Percentiles rank a stretch among this genome's conserved stretches.
Conservation (phyloP, 768 basidiomycete species). For the Phaeotremella skinneri region DNA sequence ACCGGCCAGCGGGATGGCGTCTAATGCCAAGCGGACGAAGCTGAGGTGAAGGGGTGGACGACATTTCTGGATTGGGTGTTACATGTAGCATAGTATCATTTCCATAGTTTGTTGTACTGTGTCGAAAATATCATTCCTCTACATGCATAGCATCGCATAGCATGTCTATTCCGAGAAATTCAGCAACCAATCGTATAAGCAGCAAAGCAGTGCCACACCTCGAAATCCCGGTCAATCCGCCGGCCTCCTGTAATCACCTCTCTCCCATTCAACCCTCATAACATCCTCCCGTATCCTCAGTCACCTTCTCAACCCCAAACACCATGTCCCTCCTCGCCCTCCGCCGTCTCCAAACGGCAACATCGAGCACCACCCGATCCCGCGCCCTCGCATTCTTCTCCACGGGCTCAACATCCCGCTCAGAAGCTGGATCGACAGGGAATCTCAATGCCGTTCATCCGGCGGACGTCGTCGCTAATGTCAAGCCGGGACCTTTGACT, state of each 20-base stretch:
- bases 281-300: too few relatives aligned
- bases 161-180: too few relatives aligned
- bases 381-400: background rate
- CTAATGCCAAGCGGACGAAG: slow-evolving; percentile 24
- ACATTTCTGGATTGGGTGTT: too few relatives aligned
- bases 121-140: background rate
- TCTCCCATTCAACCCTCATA: too few relatives aligned
- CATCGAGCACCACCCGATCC: background rate
- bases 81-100: slow-evolving; percentile 1
- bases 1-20: slow-evolving; percentile 22
- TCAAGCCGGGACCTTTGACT: slow-evolving; percentile 20
- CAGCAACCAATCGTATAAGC: background rate
- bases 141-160: background rate
- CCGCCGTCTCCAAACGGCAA: background rate
- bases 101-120: background rate
- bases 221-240: background rate
- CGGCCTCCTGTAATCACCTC: too few relatives aligned
- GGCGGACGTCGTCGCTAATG: slow-evolving; percentile 23
- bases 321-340: background rate
- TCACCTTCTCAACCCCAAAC: background rate
- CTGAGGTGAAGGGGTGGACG: slow-evolving; percentile 22
- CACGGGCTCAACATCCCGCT: background rate
- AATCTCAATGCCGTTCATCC: slow-evolving; percentile 9
- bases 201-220: background rate
- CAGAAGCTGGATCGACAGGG: background rate